Conservation (phyloP, 306 rosid genomes). For the Ochetophila trinervis region DNA sequence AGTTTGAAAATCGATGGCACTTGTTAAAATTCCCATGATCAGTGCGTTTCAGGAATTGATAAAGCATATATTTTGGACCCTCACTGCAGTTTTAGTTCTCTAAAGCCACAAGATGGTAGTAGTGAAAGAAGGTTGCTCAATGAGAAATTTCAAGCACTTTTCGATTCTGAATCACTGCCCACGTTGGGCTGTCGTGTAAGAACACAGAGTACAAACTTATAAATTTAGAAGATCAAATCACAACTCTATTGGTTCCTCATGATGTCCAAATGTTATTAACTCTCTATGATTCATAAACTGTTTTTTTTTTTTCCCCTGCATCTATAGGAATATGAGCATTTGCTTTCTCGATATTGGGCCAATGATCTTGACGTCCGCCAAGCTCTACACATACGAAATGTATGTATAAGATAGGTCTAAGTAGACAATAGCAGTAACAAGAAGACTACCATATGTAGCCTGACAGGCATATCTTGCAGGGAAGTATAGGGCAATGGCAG, state of each 20-base stretch:
- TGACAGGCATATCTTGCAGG: slow-evolving; percentile 34
- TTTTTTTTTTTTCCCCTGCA: background rate
- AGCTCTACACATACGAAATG: slow-evolving; percentile 53
- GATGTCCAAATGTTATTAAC: no score
- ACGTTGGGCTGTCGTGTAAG: slow-evolving; percentile 43
- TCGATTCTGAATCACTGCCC: slow-evolving; percentile 24
- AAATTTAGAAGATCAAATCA: no score
- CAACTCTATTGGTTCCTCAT: no score
- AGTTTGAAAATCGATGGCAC: background rate
- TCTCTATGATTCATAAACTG: background rate
- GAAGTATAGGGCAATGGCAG: slow-evolving; percentile 53
- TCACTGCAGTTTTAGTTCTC: slow-evolving; percentile 14
- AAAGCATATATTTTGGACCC: slow-evolving; percentile 35
- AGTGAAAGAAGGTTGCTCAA: slow-evolving; percentile 32
- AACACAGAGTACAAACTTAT: no score
- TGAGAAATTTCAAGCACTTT: slow-evolving; percentile 1
- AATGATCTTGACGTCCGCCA: slow-evolving; percentile 49
- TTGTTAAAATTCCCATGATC: background rate
- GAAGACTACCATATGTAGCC: no score
- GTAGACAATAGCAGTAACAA: no score
- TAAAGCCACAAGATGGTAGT: slow-evolving; percentile 6
- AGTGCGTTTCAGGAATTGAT: slow-evolving; percentile 41
- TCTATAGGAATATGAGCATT: slow-evolving; percentile 11
- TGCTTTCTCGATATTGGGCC: slow-evolving; percentile 51
- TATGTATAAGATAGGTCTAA: slow-evolving; percentile 1